Evolutionary conservation across 2,329 filamentous ascomycete species (phyloP).

Genomic region (Trichoderma koningiopsis): DNA sequence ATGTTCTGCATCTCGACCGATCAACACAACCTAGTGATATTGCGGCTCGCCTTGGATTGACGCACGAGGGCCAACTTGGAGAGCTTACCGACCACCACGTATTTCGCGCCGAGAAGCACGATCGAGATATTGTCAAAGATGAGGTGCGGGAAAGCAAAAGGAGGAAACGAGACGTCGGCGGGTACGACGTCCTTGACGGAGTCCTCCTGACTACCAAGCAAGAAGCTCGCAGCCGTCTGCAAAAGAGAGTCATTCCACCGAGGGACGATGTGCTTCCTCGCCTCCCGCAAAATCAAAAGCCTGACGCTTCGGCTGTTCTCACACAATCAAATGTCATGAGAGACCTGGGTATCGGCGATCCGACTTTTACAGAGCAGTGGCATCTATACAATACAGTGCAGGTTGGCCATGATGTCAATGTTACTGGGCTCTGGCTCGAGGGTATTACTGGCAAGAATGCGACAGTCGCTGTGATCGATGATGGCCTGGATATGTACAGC

Average conservation of each 20-base stretch:
- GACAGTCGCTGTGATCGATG: conserved; percentile 92
- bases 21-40: conserved; percentile 67
- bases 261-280: conserved; percentile 31
- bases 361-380: conserved; percentile 94
- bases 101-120: conserved; percentile 71
- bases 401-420: conserved; percentile 88
- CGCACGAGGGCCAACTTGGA: conserved; percentile 79
- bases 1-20: conserved; percentile 80
- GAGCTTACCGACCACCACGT: conserved; percentile 80
- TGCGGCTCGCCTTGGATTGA: conserved; percentile 71
- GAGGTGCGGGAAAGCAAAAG: conserved; percentile 57
- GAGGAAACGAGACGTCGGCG: conserved; percentile 61
- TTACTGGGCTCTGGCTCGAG: conserved; percentile 89
- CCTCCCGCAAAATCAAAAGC: conserved; percentile 20
- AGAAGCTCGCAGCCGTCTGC: conserved; percentile 51
- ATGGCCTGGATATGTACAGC: conserved; percentile 95
- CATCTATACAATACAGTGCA: conserved; percentile 85
- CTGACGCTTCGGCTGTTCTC: conserved; percentile 50
- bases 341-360: conserved; percentile 76
- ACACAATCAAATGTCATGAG: conserved; percentile 63
- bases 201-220: conserved; percentile 82
- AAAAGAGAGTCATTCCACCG: conserved; percentile 53
- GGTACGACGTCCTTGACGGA: conserved; percentile 65
- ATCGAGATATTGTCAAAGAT: conserved; percentile 60
- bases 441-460: conserved; percentile 87